A percentile compares a stretch with the other conserved stretches of the same genome.
phyloP scores from a whole-genome alignment of 805 yeast species.

The Kazachstania taianensis region DNA sequence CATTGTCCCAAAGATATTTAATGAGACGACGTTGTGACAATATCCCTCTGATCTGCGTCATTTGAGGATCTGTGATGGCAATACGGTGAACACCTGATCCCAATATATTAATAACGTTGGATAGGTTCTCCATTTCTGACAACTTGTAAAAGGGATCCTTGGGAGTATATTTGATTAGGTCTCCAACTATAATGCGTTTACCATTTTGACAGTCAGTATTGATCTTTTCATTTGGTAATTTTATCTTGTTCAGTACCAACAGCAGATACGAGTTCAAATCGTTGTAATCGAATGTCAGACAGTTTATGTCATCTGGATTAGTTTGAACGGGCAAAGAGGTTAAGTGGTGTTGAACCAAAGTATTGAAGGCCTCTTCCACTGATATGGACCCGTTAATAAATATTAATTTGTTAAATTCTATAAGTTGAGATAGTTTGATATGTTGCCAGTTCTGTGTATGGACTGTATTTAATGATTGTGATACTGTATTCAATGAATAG shows the following conservation, averaged over 20 bases:
- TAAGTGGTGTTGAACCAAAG: conserved; percentile 55
- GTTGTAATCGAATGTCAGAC: conserved; percentile 80
- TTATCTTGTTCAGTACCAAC: conserved; percentile 65
- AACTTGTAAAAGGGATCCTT: conserved; percentile 82
- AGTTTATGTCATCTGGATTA: conserved; percentile 43
- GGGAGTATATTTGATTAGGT: conserved; percentile 71
- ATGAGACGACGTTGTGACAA: conserved; percentile 83
- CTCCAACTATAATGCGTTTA: conserved; percentile 78
- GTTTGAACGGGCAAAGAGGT: conserved; percentile 72
- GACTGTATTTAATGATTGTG: conserved; percentile 24
- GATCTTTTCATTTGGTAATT: conserved; percentile 24
- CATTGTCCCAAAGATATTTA: conserved; percentile 83
- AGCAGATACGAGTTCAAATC: conserved; percentile 80
- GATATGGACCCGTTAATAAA: conserved; percentile 53
- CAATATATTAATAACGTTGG: conserved; percentile 68
- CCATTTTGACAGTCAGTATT: conserved; percentile 62
- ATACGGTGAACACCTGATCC: conserved; percentile 92
- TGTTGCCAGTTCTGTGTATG: conserved; percentile 53
- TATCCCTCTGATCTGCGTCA: conserved; percentile 60
- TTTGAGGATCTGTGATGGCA: conserved; percentile 55
- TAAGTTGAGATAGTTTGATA: conserved; percentile 57
- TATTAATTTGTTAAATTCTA: conserved; percentile 67
- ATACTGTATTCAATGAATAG: conserved; percentile 5
- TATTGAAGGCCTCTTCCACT: conserved; percentile 81
- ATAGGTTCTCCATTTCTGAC: conserved; percentile 54